Conservation (phyloP, 148 eudicot species). For the Chenopodium formosanum region DNA sequence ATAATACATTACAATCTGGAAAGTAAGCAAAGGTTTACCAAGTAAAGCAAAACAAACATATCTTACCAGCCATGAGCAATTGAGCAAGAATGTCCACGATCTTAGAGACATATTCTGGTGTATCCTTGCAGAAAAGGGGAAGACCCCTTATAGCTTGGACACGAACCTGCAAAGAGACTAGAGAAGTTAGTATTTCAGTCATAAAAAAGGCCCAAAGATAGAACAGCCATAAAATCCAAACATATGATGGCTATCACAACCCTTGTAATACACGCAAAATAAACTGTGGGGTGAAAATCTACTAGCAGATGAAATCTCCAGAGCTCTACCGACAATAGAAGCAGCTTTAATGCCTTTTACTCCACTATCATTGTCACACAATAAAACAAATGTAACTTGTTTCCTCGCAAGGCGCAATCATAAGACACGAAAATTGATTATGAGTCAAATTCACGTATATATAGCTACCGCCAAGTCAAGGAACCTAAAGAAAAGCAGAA, state of each 20-base stretch:
- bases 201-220: background rate
- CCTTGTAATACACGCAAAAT: too few relatives aligned
- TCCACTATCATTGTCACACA: too few relatives aligned
- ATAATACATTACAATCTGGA: constrained; percentile 3
- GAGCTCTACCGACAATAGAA: too few relatives aligned
- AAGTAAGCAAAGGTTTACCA: constrained; percentile 6
- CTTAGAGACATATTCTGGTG: constrained; percentile 85
- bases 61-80: constrained; percentile 84
- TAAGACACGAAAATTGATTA: too few relatives aligned
- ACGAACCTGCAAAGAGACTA: constrained; percentile 51
- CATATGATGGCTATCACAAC: background rate
- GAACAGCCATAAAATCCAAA: background rate
- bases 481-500: too few relatives aligned
- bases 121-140: constrained; percentile 96
- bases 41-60: background rate
- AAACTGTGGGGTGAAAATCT: too few relatives aligned
- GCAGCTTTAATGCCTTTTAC: too few relatives aligned
- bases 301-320: too few relatives aligned
- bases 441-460: too few relatives aligned
- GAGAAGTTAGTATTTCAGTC: constrained; percentile 1
- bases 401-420: too few relatives aligned
- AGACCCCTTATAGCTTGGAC: constrained; percentile 99
- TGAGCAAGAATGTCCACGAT: constrained; percentile 92
- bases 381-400: too few relatives aligned
- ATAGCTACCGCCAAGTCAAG: too few relatives aligned